Percentiles rank a stretch among this genome's conserved stretches.
phyloP scores from a whole-genome alignment of 805 yeast genomes.

The Ogataea nitratoaversa region DNA sequence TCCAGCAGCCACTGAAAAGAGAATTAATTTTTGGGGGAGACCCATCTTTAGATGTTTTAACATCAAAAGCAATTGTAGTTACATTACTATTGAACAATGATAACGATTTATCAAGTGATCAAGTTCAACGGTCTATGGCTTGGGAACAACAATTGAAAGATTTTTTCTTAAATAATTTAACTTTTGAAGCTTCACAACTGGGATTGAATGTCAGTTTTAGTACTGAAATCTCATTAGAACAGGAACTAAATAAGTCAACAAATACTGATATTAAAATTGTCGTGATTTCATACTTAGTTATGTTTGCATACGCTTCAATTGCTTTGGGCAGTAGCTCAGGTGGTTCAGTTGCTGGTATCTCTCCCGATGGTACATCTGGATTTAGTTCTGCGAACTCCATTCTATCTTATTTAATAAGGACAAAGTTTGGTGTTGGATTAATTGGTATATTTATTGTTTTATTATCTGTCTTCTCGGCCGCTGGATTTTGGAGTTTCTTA shows the following conservation, averaged over 20 bases:
- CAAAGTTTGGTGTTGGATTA: conserved; percentile 73
- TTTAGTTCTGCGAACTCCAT: neutral
- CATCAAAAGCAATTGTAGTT: conserved; percentile 69
- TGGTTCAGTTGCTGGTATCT: conserved; percentile 2
- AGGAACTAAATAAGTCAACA: conserved; percentile 78
- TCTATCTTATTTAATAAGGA: conserved; percentile 32
- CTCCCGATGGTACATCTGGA: conserved; percentile 2
- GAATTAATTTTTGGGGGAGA: conserved; percentile 65
- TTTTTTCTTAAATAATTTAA: conserved; percentile 44
- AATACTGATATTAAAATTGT: conserved; percentile 74
- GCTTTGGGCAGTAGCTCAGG: conserved; percentile 49
- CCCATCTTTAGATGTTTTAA: conserved; percentile 38
- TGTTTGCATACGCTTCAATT: conserved; percentile 85
- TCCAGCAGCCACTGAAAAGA: conserved; percentile 83
- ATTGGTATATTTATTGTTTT: conserved; percentile 82
- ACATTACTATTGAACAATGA: conserved; percentile 65
- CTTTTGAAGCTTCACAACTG: conserved; percentile 40
- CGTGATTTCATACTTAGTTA: conserved; percentile 68
- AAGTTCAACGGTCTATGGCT: conserved; percentile 35
- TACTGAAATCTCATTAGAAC: conserved; percentile 79
- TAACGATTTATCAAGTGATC: conserved; percentile 38
- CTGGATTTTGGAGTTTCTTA: conserved; percentile 72
- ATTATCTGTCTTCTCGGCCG: conserved; percentile 74
- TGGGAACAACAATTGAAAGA: conserved; percentile 75
- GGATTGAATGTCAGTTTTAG: conserved; percentile 68